Conservation (phyloP, 1,284 basidiomycete species). For the Vanrija sp. region DNA sequence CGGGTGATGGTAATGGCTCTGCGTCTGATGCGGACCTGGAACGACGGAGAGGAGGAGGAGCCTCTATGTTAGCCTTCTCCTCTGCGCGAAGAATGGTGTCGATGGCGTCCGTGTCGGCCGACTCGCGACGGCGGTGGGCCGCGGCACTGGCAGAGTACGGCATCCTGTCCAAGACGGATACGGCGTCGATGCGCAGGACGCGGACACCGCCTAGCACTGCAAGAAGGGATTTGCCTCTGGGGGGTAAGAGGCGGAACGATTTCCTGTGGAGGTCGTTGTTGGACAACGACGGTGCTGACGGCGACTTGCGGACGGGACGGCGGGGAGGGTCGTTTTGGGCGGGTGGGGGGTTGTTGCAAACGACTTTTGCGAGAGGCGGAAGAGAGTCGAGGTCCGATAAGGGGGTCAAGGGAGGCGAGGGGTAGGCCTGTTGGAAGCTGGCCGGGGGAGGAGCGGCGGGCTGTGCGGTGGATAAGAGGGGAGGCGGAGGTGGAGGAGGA, state of each 20-base stretch:
- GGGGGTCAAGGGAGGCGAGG: no score
- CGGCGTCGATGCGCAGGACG: constrained; percentile 8
- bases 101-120: constrained; percentile 12
- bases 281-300: background rate
- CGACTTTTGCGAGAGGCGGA: background rate
- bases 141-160: constrained; percentile 10
- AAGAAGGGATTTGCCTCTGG: constrained; percentile 3
- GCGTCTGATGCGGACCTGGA: constrained; percentile 10
- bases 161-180: constrained; percentile 6
- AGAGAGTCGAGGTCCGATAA: background rate
- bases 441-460: background rate
- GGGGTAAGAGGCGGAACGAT: constrained; percentile 4
- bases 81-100: constrained; percentile 1
- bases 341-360: background rate
- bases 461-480: background rate
- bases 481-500: background rate
- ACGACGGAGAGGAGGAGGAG: constrained; percentile 1
- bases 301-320: background rate
- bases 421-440: background rate
- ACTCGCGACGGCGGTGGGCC: background rate
- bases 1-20: background rate
- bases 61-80: constrained; percentile 1
- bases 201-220: constrained; percentile 13
- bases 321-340: background rate
- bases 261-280: background rate